A percentile compares a stretch with the other conserved stretches of the same genome.
phyloP scores from a whole-genome alignment of 495 filamentous ascomycete genomes.

The Talaromyces ruber region DNA sequence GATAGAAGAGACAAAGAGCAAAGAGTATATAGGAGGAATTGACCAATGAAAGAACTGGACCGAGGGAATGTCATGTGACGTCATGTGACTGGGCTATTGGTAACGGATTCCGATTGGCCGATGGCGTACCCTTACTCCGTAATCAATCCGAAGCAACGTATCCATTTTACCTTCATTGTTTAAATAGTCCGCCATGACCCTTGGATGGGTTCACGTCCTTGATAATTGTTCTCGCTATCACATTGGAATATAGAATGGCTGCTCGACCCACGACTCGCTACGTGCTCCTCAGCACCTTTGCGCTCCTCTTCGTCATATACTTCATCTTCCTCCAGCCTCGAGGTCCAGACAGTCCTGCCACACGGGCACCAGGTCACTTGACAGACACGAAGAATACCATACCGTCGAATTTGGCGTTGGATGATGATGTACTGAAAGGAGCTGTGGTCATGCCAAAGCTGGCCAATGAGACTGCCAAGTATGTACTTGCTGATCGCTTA shows the following conservation, averaged over 20 bases:
- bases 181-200: neutral
- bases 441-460: slow-evolving; percentile 80
- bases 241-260: slow-evolving; percentile 19
- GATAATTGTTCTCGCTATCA: neutral
- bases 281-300: slow-evolving; percentile 26
- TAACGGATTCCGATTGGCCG: neutral
- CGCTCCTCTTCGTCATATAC: slow-evolving; percentile 22
- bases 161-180: neutral
- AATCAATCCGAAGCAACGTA: neutral
- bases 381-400: slow-evolving; percentile 10
- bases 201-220: neutral
- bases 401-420: slow-evolving; percentile 12
- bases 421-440: slow-evolving; percentile 52
- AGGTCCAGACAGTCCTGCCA: slow-evolving; percentile 31
- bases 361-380: slow-evolving; percentile 36
- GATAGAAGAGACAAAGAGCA: too few relatives aligned
- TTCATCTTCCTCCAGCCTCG: slow-evolving; percentile 34
- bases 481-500: slow-evolving; percentile 28
- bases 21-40: neutral
- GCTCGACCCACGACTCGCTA: slow-evolving; percentile 34
- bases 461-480: slow-evolving; percentile 82
- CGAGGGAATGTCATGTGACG: neutral
- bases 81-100: neutral
- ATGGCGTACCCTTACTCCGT: neutral
- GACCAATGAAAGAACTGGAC: neutral